Evolutionary conservation across 1,284 basidiomycete species (phyloP).

Genomic region (Cutaneotrichosporon sp.): DNA sequence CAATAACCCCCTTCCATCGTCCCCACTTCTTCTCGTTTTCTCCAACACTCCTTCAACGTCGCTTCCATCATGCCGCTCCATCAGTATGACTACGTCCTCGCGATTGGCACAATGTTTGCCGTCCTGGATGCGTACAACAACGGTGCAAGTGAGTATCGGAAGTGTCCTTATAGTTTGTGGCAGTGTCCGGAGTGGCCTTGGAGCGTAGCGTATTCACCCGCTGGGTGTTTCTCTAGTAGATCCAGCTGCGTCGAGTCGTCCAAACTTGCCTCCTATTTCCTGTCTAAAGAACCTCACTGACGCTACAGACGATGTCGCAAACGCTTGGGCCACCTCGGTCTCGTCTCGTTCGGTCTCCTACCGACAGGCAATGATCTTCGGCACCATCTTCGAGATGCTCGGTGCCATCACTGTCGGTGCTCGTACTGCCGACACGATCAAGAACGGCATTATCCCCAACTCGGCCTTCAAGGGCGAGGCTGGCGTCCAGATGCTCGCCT

Average conservation of each 20-base stretch:
- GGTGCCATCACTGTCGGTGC: conserved; percentile 56
- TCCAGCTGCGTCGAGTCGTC: too few species aligned
- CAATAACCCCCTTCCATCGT: background rate
- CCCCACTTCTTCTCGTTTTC: background rate
- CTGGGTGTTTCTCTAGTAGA: background rate
- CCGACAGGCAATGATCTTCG: conserved; percentile 55
- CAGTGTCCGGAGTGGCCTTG: background rate
- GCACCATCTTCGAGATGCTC: conserved; percentile 56
- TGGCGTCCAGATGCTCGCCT: conserved; percentile 57
- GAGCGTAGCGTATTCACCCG: background rate
- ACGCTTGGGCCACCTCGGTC: conserved; percentile 57
- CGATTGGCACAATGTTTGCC: conserved; percentile 55
- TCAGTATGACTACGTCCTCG: conserved; percentile 56
- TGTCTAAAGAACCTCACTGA: background rate
- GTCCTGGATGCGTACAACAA: conserved; percentile 58
- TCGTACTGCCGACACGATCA: conserved; percentile 56
- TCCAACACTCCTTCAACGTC: background rate
- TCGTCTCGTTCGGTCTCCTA: conserved; percentile 56
- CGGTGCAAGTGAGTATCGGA: conserved; percentile 46
- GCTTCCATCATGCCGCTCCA: conserved; percentile 24
- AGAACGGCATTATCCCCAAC: conserved; percentile 56
- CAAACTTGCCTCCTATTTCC: too few species aligned
- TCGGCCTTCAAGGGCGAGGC: conserved; percentile 54
- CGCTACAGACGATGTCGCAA: conserved; percentile 50
- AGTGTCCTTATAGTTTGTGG: background rate